A percentile compares a stretch with the other conserved stretches of the same genome.
These are phyloP conservation scores for Venturia aucupariae DNA, from an alignment of 2,329 filamentous ascomycete species.

Conservation along the genomic window DNA sequence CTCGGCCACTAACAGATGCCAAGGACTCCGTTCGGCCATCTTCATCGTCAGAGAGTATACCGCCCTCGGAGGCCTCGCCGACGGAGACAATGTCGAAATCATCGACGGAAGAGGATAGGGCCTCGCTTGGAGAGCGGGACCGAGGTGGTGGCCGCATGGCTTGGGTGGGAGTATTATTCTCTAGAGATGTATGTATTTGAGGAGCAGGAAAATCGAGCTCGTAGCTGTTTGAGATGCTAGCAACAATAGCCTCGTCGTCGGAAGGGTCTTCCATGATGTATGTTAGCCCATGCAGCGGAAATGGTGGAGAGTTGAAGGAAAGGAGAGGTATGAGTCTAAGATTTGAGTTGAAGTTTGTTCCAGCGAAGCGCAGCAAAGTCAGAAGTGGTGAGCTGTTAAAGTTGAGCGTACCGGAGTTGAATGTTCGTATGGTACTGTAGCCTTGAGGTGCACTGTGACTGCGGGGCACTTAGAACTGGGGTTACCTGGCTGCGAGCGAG, in stretches of 20 bases:
- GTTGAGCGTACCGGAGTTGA: constrained; percentile 6
- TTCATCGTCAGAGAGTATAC: constrained; percentile 24
- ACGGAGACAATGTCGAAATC: constrained; percentile 11
- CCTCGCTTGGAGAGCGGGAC: constrained; percentile 8
- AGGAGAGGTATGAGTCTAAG: background rate
- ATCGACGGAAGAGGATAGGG: constrained; percentile 5
- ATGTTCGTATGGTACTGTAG: background rate
- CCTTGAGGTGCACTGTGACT: background rate
- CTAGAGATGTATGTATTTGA: background rate
- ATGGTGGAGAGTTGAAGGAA: background rate
- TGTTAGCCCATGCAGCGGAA: background rate
- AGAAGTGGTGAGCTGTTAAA: background rate
- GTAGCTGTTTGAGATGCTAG: background rate
- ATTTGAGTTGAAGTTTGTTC: background rate
- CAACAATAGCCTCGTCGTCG: background rate
- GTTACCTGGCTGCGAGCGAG: background rate
- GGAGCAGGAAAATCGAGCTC: background rate
- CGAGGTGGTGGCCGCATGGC: constrained; percentile 5
- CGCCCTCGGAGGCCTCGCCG: background rate
- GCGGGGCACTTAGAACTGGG: background rate
- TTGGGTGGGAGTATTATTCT: background rate
- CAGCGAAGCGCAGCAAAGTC: background rate
- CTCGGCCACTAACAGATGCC: constrained; percentile 24
- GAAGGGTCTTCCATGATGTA: constrained; percentile 6
- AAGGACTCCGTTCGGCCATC: constrained; percentile 30